Evolutionary conservation across 1,139 yeast genomes (phyloP).

Genomic region (Hansenula lynferdii): DNA sequence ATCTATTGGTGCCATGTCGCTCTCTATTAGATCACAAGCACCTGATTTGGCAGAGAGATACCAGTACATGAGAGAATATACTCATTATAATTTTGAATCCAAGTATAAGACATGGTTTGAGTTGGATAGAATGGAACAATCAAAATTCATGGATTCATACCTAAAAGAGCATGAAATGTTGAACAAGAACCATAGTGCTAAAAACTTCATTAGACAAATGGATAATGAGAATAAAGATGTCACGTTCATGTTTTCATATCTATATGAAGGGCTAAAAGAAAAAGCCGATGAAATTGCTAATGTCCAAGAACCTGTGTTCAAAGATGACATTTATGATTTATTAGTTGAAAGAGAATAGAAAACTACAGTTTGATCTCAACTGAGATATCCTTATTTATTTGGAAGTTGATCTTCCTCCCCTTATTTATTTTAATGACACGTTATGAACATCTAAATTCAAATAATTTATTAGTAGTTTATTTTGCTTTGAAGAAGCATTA

Average conservation of each 20-base stretch:
- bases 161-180: constrained; percentile 6
- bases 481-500: constrained; percentile 1
- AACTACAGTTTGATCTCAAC: background rate
- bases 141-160: constrained; percentile 6
- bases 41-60: constrained; percentile 4
- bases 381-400: background rate
- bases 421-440: constrained; percentile 1
- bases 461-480: constrained; percentile 9
- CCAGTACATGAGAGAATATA: constrained; percentile 9
- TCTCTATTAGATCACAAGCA: constrained; percentile 8
- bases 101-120: constrained; percentile 5
- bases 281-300: constrained; percentile 7
- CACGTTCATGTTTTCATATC: constrained; percentile 11
- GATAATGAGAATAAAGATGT: constrained; percentile 11
- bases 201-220: constrained; percentile 6
- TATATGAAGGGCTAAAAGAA: constrained; percentile 11
- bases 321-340: constrained; percentile 2
- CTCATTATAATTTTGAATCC: constrained; percentile 9
- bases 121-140: constrained; percentile 6
- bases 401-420: background rate
- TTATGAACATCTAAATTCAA: background rate
- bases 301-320: background rate
- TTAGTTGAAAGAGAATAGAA: background rate
- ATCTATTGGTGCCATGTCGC: constrained; percentile 6
- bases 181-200: constrained; percentile 1